phyloP scores from a whole-genome alignment of 1,284 basidiomycete genomes.

The Ustilago trichophora region DNA sequence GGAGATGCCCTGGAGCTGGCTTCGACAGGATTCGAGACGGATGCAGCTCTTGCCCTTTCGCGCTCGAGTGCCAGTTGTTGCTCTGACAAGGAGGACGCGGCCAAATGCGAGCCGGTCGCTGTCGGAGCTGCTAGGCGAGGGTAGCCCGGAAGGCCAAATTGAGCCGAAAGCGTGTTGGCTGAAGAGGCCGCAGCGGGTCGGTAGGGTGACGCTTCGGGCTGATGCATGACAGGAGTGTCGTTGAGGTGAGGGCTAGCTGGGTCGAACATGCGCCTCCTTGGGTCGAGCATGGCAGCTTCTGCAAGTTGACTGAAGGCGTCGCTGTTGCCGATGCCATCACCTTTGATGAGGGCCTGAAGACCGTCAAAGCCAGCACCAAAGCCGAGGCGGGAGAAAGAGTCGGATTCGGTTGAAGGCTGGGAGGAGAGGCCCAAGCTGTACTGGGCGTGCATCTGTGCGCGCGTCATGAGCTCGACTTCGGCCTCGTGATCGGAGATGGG shows the following conservation, averaged over 20 bases:
- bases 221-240: constrained; percentile 5
- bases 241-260: constrained; percentile 9
- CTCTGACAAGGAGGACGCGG: too few species aligned
- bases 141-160: not conserved
- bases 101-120: too few species aligned
- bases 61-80: not conserved
- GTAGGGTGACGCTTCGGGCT: constrained; percentile 9
- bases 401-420: constrained; percentile 26
- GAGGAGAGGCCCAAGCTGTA: constrained; percentile 27
- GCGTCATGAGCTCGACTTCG: constrained; percentile 37
- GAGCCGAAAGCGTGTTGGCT: not conserved
- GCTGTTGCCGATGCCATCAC: constrained; percentile 35
- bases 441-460: constrained; percentile 30
- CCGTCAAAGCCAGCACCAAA: constrained; percentile 49
- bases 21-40: constrained; percentile 20
- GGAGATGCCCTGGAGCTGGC: constrained; percentile 9
- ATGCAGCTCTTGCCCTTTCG: constrained; percentile 9
- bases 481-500: constrained; percentile 79
- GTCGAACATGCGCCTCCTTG: constrained; percentile 26
- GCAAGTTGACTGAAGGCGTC: constrained; percentile 60
- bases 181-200: not conserved
- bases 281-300: constrained; percentile 52
- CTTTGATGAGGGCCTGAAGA: constrained; percentile 46
- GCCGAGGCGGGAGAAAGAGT: constrained; percentile 44
- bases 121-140: constrained; percentile 1